These are phyloP conservation scores for Cyclotella cryptica DNA, from an alignment of 108 stramenopile species.

Conservation along the genomic window DNA sequence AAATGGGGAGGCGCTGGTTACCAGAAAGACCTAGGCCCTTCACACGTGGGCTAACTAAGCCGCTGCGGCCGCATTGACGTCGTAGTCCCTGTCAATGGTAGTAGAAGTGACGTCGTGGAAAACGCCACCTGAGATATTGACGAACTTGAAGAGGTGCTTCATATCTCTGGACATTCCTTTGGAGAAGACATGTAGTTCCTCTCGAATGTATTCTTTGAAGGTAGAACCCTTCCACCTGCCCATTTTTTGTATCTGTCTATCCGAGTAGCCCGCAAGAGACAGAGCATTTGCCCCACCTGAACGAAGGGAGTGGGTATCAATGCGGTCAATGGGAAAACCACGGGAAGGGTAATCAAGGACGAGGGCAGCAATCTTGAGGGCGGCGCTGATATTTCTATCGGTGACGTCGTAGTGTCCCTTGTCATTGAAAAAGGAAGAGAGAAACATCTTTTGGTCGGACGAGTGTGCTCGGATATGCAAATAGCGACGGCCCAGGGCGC, in stretches of 20 bases:
- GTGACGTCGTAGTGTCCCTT: background rate
- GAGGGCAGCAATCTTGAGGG: background rate
- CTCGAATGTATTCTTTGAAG: slow-evolving; percentile 13
- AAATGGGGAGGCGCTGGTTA: too few relatives aligned
- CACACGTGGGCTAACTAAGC: too few relatives aligned
- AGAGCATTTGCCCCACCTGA: slow-evolving; percentile 10
- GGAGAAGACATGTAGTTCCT: background rate
- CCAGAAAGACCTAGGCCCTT: too few relatives aligned
- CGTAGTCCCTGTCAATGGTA: background rate
- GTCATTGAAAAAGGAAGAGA: too few relatives aligned
- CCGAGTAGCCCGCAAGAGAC: slow-evolving; percentile 1
- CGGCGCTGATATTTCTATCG: background rate
- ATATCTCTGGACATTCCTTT: slow-evolving; percentile 1
- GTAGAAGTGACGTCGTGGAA: background rate
- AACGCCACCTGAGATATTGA: background rate
- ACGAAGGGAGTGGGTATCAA: slow-evolving; percentile 7
- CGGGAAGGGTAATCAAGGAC: background rate
- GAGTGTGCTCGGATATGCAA: too few relatives aligned
- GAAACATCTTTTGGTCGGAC: too few relatives aligned
- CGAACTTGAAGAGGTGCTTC: background rate
- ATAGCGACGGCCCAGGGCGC: too few relatives aligned
- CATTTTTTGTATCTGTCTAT: slow-evolving; percentile 15
- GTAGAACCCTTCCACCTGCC: slow-evolving; percentile 8
- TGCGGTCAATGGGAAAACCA: slow-evolving; percentile 3
- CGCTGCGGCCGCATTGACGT: background rate